Evolutionary conservation across 176 grass and related monocot genomes (phyloP).

Genomic region (Saccharum officinarum): DNA sequence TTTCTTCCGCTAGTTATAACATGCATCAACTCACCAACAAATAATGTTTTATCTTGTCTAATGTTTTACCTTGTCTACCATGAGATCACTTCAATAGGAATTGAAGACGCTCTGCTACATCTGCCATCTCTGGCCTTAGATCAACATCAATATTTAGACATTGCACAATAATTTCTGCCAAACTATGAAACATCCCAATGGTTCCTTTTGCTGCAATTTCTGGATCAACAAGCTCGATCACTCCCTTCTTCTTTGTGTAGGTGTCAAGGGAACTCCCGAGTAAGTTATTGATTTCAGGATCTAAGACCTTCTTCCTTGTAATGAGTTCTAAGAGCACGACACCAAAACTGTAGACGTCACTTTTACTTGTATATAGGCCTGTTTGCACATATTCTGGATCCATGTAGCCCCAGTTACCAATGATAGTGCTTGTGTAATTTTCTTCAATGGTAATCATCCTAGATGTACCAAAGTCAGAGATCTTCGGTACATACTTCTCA

Average conservation of each 20-base stretch:
- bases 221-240: constrained; percentile 26
- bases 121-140: constrained; percentile 28
- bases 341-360: constrained; percentile 27
- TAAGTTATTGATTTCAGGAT: neutral
- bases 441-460: constrained; percentile 24
- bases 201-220: neutral
- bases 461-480: constrained; percentile 7
- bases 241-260: neutral
- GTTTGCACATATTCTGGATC: constrained; percentile 26
- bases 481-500: neutral
- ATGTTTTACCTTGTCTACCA: neutral
- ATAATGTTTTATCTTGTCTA: too few relatives aligned
- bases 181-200: neutral
- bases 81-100: neutral
- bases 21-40: neutral
- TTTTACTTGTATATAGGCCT: constrained; percentile 10
- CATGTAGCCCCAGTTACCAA: constrained; percentile 29
- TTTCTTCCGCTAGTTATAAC: neutral
- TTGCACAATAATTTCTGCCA: neutral
- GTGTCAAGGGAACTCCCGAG: neutral
- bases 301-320: constrained; percentile 1
- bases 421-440: neutral
- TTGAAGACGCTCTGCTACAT: constrained; percentile 3
- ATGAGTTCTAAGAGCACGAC: constrained; percentile 23
- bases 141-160: constrained; percentile 27